Percentiles rank a stretch among this genome's conserved stretches.
phyloP scores from a whole-genome alignment of 495 filamentous ascomycete genomes.

The Aspergillus nanangensis region DNA sequence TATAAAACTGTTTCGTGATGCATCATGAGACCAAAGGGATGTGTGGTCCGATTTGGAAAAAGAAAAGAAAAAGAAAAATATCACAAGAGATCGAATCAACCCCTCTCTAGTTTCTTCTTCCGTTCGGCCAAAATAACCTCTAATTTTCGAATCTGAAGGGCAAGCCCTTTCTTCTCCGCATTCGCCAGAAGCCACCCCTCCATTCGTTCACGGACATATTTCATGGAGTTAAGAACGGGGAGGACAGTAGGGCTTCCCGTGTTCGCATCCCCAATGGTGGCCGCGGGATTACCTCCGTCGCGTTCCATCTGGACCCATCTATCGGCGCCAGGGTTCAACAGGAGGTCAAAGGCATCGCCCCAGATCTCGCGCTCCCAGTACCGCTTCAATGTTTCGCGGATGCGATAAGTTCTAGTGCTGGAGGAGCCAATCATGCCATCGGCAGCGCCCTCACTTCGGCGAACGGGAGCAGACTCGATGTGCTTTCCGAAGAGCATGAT shows the following conservation, averaged over 20 bases:
- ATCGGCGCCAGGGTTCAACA: slow-evolving; percentile 69
- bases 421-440: not conserved
- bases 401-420: slow-evolving; percentile 50
- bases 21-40: slow-evolving; percentile 1
- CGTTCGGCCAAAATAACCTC: slow-evolving; percentile 65
- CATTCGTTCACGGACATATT: slow-evolving; percentile 67
- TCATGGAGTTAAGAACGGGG: slow-evolving; percentile 65
- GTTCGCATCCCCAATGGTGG: slow-evolving; percentile 2
- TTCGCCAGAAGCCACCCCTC: slow-evolving; percentile 78
- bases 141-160: slow-evolving; percentile 54
- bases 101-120: slow-evolving; percentile 49
- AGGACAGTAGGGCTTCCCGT: slow-evolving; percentile 29
- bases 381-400: slow-evolving; percentile 75
- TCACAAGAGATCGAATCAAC: slow-evolving; percentile 8
- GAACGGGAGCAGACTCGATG: slow-evolving; percentile 70
- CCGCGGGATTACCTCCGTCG: slow-evolving; percentile 43
- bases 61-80: slow-evolving; percentile 1
- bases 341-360: slow-evolving; percentile 74
- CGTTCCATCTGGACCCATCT: slow-evolving; percentile 48
- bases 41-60: slow-evolving; percentile 3
- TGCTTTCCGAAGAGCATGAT: slow-evolving; percentile 88
- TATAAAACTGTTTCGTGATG: slow-evolving; percentile 6
- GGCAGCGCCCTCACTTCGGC: slow-evolving; percentile 16
- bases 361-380: slow-evolving; percentile 97
- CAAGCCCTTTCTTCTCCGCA: slow-evolving; percentile 70